A percentile compares a stretch with the other conserved stretches of the same genome.
Evolutionary conservation across 1,139 yeast genomes (phyloP).

Genomic region (Pichia sp.): DNA sequence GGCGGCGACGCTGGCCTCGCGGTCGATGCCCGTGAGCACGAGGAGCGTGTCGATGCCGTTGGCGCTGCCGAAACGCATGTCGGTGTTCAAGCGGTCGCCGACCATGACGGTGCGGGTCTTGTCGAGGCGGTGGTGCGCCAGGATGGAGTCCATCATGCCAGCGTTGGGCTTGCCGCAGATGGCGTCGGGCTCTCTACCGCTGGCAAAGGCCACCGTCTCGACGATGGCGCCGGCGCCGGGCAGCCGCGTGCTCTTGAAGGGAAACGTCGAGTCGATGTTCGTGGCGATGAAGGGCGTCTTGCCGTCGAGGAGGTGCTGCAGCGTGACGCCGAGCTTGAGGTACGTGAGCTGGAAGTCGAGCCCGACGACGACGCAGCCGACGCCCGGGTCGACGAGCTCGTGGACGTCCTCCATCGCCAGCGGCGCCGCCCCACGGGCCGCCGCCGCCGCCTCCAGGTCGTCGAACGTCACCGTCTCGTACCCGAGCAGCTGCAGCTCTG

Average conservation of each 20-base stretch:
- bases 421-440: slow-evolving; percentile 25
- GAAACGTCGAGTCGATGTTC: slow-evolving; percentile 93
- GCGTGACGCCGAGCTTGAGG: slow-evolving; percentile 72
- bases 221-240: slow-evolving; percentile 96
- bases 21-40: slow-evolving; percentile 88
- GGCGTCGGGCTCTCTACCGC: slow-evolving; percentile 63
- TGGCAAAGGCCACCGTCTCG: slow-evolving; percentile 69
- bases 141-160: slow-evolving; percentile 87
- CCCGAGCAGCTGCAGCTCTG: slow-evolving; percentile 66
- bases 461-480: slow-evolving; percentile 50
- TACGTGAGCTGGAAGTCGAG: slow-evolving; percentile 73
- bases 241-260: slow-evolving; percentile 75
- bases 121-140: slow-evolving; percentile 57
- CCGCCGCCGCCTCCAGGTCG: slow-evolving; percentile 25
- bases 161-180: slow-evolving; percentile 88
- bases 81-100: slow-evolving; percentile 94
- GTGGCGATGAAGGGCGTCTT: slow-evolving; percentile 82
- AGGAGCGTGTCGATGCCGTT: slow-evolving; percentile 82
- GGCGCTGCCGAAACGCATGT: slow-evolving; percentile 82
- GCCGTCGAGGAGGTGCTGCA: slow-evolving; percentile 72
- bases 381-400: slow-evolving; percentile 59
- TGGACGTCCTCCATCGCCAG: slow-evolving; percentile 48
- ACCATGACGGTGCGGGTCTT: slow-evolving; percentile 78
- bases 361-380: slow-evolving; percentile 90
- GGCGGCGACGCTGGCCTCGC: slow-evolving; percentile 43